Percentiles rank a stretch among this genome's conserved stretches.
phyloP scores from a whole-genome alignment of 2,329 filamentous ascomycete genomes.

The Venturia aucupariae region DNA sequence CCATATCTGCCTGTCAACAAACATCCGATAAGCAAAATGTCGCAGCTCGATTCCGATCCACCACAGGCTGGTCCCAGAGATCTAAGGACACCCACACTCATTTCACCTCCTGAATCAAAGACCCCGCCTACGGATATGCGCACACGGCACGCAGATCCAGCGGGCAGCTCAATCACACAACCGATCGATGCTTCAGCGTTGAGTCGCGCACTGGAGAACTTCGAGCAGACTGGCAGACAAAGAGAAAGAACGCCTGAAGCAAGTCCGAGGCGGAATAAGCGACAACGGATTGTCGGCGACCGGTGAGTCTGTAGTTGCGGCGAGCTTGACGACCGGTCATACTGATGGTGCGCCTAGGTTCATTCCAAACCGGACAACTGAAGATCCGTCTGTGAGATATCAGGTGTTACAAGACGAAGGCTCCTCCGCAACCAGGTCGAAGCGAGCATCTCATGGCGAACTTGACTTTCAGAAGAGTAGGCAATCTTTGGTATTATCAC shows the following conservation, averaged over 20 bases:
- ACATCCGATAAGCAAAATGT: constrained; percentile 7
- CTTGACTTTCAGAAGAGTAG: constrained; percentile 82
- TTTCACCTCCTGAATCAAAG: constrained; percentile 50
- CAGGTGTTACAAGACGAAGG: constrained; percentile 86
- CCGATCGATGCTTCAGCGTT: constrained; percentile 51
- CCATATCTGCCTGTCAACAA: constrained; percentile 5
- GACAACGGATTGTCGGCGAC: constrained; percentile 55
- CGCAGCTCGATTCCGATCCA: background rate
- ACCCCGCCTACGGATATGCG: constrained; percentile 44
- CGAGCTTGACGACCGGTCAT: background rate
- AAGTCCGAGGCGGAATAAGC: constrained; percentile 56
- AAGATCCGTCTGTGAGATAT: constrained; percentile 89
- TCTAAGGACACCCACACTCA: constrained; percentile 35
- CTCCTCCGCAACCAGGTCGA: constrained; percentile 79
- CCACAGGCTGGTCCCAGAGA: constrained; percentile 19
- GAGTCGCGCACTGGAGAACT: constrained; percentile 51
- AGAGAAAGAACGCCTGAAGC: constrained; percentile 54
- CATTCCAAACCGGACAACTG: constrained; percentile 86
- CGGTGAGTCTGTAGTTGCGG: constrained; percentile 25
- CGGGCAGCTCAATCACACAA: constrained; percentile 36
- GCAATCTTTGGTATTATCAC: background rate
- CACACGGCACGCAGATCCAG: constrained; percentile 39
- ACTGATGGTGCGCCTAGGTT: constrained; percentile 51
- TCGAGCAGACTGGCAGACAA: constrained; percentile 49
- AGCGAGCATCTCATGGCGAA: constrained; percentile 78